A percentile compares a stretch with the other conserved stretches of the same genome.
These are phyloP conservation scores for Penicillium psychrofluorescens DNA, from an alignment of 495 filamentous ascomycete species.

Conservation along the genomic window DNA sequence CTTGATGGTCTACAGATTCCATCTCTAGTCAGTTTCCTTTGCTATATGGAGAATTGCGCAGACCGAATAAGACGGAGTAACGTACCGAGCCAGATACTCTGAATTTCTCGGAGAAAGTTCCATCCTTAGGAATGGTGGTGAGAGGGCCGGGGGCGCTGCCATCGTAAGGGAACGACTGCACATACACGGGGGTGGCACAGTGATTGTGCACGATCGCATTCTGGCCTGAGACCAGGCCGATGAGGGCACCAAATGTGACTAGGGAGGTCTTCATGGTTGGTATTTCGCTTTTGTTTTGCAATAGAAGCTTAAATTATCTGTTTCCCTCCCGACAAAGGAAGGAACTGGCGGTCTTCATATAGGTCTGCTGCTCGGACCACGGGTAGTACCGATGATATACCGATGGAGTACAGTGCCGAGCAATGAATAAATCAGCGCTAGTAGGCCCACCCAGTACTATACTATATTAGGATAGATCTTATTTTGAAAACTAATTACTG, in stretches of 20 bases:
- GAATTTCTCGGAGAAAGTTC: conserved; percentile 20
- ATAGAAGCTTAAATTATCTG: conserved; percentile 7
- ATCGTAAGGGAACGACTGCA: conserved; percentile 24
- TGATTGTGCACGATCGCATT: conserved; percentile 21
- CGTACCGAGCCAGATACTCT: conserved; percentile 20
- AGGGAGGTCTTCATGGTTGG: conserved; percentile 17
- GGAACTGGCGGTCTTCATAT: conserved; percentile 15
- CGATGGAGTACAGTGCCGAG: no score
- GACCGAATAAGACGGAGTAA: conserved; percentile 4
- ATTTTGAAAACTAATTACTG: no score
- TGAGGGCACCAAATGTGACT: conserved; percentile 12
- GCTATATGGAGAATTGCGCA: not conserved
- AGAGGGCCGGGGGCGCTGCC: conserved; percentile 21
- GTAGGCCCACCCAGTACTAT: no score
- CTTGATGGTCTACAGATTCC: conserved; percentile 18
- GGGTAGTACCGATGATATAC: not conserved
- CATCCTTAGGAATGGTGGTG: conserved; percentile 16
- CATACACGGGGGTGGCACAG: conserved; percentile 17
- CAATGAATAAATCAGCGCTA: no score
- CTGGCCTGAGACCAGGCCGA: conserved; percentile 19
- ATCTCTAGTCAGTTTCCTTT: conserved; percentile 9
- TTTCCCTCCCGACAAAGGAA: conserved; percentile 3
- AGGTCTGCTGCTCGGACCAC: conserved; percentile 9
- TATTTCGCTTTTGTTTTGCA: conserved; percentile 6
- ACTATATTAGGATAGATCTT: no score